Percentiles rank a stretch among this genome's conserved stretches.
phyloP scores from a whole-genome alignment of 163 green algal species.

The Trebouxiophyceae sp. region DNA sequence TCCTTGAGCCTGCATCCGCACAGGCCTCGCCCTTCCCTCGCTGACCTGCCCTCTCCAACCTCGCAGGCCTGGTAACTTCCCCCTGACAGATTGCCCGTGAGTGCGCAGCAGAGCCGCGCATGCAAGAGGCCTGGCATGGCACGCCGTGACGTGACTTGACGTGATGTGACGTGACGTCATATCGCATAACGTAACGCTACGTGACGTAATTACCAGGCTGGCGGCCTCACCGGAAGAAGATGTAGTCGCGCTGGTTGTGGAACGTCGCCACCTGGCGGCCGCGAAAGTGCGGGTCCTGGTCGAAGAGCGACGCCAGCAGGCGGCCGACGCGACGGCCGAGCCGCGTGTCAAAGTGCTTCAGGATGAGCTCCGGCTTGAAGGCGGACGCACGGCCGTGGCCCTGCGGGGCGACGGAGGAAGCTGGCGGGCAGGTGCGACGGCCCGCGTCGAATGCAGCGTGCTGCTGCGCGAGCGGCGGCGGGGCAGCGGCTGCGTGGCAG shows the following conservation, averaged over 20 bases:
- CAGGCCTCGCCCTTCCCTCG: no score
- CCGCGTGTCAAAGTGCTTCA: constrained; percentile 96
- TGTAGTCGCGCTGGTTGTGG: constrained; percentile 98
- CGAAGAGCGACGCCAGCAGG: constrained; percentile 91
- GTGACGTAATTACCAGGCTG: neutral
- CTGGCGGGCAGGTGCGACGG: no score
- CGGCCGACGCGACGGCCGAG: constrained; percentile 79
- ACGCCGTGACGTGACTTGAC: neutral
- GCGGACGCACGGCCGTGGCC: constrained; percentile 67
- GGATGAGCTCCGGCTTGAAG: constrained; percentile 91
- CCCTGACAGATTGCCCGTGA: no score
- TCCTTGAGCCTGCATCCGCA: no score
- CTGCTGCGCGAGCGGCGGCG: no score
- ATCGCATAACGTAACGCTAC: neutral
- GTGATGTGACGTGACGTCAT: neutral
- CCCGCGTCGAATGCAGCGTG: no score
- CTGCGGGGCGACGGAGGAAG: no score
- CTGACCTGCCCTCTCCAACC: no score
- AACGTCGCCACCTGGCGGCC: constrained; percentile 91
- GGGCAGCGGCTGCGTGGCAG: no score
- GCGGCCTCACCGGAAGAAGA: constrained; percentile 84
- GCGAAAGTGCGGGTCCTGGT: constrained; percentile 79
- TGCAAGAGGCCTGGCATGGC: neutral
- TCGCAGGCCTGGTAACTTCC: no score
- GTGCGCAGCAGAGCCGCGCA: neutral